Conservation (phyloP, 768 basidiomycete species). For the Amanita rubescens region DNA sequence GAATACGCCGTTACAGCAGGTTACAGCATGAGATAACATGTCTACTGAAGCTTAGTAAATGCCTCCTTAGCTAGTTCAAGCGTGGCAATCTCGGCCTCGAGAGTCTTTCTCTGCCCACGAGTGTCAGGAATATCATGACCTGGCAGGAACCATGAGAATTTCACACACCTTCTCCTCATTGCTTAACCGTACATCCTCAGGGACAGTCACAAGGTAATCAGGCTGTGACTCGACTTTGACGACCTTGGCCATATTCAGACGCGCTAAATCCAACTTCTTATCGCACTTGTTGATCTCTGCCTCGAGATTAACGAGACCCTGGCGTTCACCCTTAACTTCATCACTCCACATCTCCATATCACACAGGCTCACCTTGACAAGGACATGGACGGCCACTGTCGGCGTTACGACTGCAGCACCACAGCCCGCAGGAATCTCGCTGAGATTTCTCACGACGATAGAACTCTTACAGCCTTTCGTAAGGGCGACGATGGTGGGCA, state of each 20-base stretch:
- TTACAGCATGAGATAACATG: background rate
- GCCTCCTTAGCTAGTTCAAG: slow-evolving; percentile 9
- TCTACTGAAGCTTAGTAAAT: slow-evolving; percentile 11
- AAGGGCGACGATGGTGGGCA: slow-evolving; percentile 67
- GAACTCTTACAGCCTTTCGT: slow-evolving; percentile 84
- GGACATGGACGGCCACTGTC: slow-evolving; percentile 69
- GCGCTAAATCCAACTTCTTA: slow-evolving; percentile 78
- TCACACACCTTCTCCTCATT: slow-evolving; percentile 78
- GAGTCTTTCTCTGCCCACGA: slow-evolving; percentile 53
- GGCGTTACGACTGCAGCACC: slow-evolving; percentile 76
- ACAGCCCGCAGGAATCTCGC: slow-evolving; percentile 82
- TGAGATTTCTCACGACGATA: slow-evolving; percentile 52
- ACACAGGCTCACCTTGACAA: slow-evolving; percentile 73
- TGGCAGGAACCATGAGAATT: slow-evolving; percentile 3
- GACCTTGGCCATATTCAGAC: slow-evolving; percentile 69
- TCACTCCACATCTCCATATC: background rate
- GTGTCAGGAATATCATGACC: background rate
- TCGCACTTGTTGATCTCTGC: slow-evolving; percentile 83
- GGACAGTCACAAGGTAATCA: slow-evolving; percentile 77
- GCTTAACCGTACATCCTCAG: slow-evolving; percentile 60
- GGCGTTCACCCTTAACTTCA: background rate
- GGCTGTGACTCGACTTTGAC: slow-evolving; percentile 61
- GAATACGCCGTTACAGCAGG: background rate
- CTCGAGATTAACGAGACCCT: slow-evolving; percentile 89
- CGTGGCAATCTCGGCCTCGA: slow-evolving; percentile 57